Conservation (phyloP, 1,284 basidiomycete genomes). For the Fomitopsis betulina region DNA sequence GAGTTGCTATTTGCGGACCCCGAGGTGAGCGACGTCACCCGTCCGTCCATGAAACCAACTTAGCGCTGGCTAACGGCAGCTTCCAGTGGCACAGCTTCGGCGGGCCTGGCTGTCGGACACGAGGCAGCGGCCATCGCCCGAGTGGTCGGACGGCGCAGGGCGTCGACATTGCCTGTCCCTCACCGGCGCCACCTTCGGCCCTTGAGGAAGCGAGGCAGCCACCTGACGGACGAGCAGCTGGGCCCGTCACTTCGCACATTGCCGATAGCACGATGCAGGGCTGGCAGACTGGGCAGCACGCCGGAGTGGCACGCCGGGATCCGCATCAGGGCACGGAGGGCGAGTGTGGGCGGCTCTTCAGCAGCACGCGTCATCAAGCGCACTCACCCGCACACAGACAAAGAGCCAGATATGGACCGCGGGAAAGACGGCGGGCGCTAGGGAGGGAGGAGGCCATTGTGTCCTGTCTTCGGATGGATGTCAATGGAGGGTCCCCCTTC, state of each 20-base stretch:
- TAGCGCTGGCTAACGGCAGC: too few species aligned
- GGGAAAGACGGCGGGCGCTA: background rate
- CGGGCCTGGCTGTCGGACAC: too few species aligned
- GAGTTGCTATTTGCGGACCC: too few species aligned
- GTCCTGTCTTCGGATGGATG: background rate
- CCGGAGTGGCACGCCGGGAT: background rate
- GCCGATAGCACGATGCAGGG: background rate
- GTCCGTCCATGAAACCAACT: too few species aligned
- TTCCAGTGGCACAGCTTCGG: too few species aligned
- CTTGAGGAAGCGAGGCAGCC: too few species aligned
- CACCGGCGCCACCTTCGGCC: too few species aligned
- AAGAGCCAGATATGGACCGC: background rate
- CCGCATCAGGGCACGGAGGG: background rate
- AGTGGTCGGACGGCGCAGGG: too few species aligned
- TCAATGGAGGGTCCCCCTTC: background rate
- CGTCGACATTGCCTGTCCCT: too few species aligned
- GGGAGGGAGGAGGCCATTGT: background rate
- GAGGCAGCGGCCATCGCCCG: too few species aligned
- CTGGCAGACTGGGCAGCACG: background rate
- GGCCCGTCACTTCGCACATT: background rate
- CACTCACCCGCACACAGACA: background rate
- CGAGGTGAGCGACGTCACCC: too few species aligned
- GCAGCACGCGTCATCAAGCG: background rate
- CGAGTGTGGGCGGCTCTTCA: background rate
- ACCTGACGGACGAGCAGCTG: too few species aligned